Percentiles rank a stretch among this genome's conserved stretches.
Evolutionary conservation across 1,139 yeast genomes (phyloP).

Genomic region (Kluyveromyces sp.): DNA sequence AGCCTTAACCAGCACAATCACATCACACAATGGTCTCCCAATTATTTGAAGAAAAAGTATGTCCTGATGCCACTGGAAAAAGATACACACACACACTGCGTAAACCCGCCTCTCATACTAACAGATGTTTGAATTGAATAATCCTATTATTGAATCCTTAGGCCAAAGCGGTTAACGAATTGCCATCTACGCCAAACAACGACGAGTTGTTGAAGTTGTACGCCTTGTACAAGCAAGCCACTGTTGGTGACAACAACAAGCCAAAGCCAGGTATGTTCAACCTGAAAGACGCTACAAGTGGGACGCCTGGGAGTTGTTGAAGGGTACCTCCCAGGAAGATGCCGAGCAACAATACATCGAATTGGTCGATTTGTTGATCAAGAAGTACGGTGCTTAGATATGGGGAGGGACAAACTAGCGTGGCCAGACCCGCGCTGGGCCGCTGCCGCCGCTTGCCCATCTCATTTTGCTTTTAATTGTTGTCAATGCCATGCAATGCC

Average conservation of each 20-base stretch:
- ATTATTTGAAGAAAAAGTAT: constrained; percentile 27
- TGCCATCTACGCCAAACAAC: constrained; percentile 72
- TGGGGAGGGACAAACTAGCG: not conserved
- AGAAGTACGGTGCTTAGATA: constrained; percentile 33
- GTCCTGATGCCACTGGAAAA: not conserved
- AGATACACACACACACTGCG: not conserved
- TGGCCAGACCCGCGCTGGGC: not conserved
- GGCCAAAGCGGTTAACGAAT: constrained; percentile 75
- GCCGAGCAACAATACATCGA: constrained; percentile 80
- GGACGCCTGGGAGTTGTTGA: constrained; percentile 89
- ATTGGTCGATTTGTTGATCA: constrained; percentile 60
- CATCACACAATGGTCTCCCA: constrained; percentile 25
- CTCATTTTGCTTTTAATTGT: too few relatives aligned
- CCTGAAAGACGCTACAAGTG: constrained; percentile 95
- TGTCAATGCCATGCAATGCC: too few relatives aligned
- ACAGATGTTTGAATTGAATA: not conserved
- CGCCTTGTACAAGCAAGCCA: constrained; percentile 94
- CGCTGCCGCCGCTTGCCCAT: not conserved
- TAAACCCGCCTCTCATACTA: too few relatives aligned
- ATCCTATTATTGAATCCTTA: constrained; percentile 18
- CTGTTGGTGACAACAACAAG: constrained; percentile 79
- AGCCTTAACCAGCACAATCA: not conserved
- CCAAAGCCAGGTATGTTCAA: constrained; percentile 81
- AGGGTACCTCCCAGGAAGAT: constrained; percentile 80
- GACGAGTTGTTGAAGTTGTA: constrained; percentile 79